phyloP scores from a whole-genome alignment of 108 stramenopile species.

The Skeletonema costatum region DNA sequence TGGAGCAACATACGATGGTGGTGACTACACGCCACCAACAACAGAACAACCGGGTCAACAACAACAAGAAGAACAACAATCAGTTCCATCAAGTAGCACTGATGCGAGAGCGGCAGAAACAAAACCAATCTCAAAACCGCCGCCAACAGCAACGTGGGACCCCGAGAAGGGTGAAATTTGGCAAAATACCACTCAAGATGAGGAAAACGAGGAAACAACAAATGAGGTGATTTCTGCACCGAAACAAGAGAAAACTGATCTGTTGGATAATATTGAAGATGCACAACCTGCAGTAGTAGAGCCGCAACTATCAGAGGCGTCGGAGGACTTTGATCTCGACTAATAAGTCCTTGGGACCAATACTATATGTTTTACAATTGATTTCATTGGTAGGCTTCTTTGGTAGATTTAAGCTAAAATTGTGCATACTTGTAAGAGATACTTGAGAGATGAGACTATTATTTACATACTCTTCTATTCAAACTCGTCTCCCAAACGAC shows the following conservation, averaged over 20 bases:
- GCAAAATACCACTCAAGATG: conserved; percentile 20
- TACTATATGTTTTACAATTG: neutral
- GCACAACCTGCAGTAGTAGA: neutral
- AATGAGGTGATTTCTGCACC: neutral
- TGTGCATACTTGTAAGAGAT: neutral
- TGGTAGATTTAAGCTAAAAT: neutral
- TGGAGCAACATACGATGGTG: conserved; percentile 7
- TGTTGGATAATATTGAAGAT: neutral
- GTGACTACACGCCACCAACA: conserved; percentile 19
- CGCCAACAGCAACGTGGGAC: conserved; percentile 45
- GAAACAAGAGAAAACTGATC: neutral
- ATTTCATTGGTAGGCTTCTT: too few species aligned
- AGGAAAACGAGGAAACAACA: neutral
- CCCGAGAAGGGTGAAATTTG: conserved; percentile 48
- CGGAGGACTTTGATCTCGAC: conserved; percentile 16
- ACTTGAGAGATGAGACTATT: neutral
- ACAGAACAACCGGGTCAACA: neutral
- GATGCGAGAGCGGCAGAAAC: neutral
- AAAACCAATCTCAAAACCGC: conserved; percentile 4
- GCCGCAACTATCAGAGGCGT: conserved; percentile 8
- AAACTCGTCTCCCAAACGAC: conserved; percentile 7
- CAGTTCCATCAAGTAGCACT: neutral
- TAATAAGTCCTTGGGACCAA: neutral
- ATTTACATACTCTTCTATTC: neutral
- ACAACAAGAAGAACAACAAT: neutral